phyloP scores from a whole-genome alignment of 2,329 filamentous ascomycete genomes.

The Myriosclerotinia curreyana region DNA sequence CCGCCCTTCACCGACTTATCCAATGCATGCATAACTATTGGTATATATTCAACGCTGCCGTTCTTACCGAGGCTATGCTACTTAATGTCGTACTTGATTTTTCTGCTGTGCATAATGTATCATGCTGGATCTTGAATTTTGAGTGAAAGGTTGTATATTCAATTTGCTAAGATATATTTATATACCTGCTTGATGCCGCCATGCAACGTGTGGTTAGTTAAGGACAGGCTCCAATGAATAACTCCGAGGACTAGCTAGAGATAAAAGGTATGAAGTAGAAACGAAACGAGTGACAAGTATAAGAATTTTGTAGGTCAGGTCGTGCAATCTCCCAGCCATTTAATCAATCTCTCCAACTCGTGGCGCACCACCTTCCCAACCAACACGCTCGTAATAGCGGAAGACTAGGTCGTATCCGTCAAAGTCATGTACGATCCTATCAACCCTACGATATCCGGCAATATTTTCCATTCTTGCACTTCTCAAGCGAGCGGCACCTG shows the following conservation, averaged over 20 bases:
- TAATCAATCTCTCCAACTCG: constrained; percentile 38
- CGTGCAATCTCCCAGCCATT: constrained; percentile 4
- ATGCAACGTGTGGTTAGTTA: not conserved
- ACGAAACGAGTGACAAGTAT: constrained; percentile 3
- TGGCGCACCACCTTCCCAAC: constrained; percentile 50
- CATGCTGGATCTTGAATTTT: not conserved
- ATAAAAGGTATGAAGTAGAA: constrained; percentile 11
- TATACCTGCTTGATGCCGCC: not conserved
- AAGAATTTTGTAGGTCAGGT: not conserved
- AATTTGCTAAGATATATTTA: constrained; percentile 1
- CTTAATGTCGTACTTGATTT: not conserved
- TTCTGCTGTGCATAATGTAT: constrained; percentile 18
- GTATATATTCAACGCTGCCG: not conserved
- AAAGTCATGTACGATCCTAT: constrained; percentile 94
- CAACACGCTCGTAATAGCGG: constrained; percentile 90
- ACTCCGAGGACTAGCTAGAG: not conserved
- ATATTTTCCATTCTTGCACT: constrained; percentile 64
- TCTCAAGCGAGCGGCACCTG: constrained; percentile 44
- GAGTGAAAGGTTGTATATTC: not conserved
- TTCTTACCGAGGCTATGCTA: not conserved
- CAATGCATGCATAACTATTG: constrained; percentile 17
- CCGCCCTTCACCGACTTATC: too few species aligned
- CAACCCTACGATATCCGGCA: constrained; percentile 80
- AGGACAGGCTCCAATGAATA: not conserved
- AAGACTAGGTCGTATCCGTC: constrained; percentile 98